Evolutionary conservation across 2,329 filamentous ascomycete genomes (phyloP), one percentile per base, ranked within the genome.

Genomic region (Colletotrichum spaethianum): DNA sequence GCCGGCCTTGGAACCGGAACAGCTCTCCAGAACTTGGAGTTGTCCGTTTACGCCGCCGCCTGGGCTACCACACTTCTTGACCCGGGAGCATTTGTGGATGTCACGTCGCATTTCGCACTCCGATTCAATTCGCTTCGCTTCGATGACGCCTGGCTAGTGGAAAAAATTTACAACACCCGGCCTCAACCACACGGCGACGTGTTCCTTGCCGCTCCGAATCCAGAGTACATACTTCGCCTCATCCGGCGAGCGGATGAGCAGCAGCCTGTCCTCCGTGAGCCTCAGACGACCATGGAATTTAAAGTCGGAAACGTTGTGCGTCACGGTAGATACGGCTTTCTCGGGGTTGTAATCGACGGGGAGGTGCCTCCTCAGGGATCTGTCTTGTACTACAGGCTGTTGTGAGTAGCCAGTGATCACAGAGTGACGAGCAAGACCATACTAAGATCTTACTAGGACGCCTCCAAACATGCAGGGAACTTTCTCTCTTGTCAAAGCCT

Each of bases 261-360:
- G 28, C 75, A 79, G 70, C 83, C 87, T 48, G 33, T 77, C 77
- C 74, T 80, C 76, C 76, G 80, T 80, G 80, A 78, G 57, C 75
- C 77, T n/a, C 63, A 64, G 44, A 60, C 63, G 8, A 73, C 75
- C 12, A 57, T 77, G 52, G 65, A 75, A 72, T 96, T 90, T 80
- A 89, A 87, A 62, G 89, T 98, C 60, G 96, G 96, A 0, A 93
- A 97, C 76, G 88, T 98, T 8, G 97, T 98, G 79, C 88, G 88
- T 59, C 96, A 99, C 82, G 90, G 87, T 73, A 89, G 95, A 56
- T 98, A 96, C 79, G 85, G 88, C 26, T 98, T 96, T 80, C 85
- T 92, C 60, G 95, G 93, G 23, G 89, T 97, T 33, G 93, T 99
- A 70, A 94, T 93, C 18, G 95, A 96, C 95, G 92, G 93, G 61